A percentile compares a stretch with the other conserved stretches of the same genome.
phyloP scores from a whole-genome alignment of 345 rosid genomes.

The Moricandia moricandioides region DNA sequence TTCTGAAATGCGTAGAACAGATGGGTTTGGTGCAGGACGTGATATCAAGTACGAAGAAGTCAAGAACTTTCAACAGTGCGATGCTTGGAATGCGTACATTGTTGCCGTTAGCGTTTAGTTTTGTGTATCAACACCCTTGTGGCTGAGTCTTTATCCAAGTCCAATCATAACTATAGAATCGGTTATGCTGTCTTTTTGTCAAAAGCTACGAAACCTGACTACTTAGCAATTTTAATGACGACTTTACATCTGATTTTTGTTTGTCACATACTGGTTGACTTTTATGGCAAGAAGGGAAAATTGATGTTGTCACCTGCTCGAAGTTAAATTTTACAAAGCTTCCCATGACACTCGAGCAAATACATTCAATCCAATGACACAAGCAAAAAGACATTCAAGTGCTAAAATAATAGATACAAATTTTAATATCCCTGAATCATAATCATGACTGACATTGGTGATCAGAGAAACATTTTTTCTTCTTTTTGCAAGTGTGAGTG shows the following conservation, averaged over 20 bases:
- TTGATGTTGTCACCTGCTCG: background rate
- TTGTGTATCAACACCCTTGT: background rate
- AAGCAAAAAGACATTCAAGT: background rate
- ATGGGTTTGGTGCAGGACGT: slow-evolving; percentile 68
- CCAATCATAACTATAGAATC: background rate
- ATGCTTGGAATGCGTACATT: slow-evolving; percentile 91
- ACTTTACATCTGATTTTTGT: background rate
- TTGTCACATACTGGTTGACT: background rate
- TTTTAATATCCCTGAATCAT: background rate
- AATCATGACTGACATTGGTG: background rate
- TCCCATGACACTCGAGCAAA: no score
- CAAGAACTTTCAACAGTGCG: slow-evolving; percentile 60
- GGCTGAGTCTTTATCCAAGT: background rate
- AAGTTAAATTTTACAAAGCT: background rate
- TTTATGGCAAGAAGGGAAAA: background rate
- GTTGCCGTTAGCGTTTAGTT: slow-evolving; percentile 51
- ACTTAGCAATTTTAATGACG: background rate
- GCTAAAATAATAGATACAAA: background rate
- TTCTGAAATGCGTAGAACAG: slow-evolving; percentile 49
- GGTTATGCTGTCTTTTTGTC: background rate
- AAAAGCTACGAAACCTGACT: background rate
- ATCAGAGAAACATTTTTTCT: background rate
- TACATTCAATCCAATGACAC: background rate
- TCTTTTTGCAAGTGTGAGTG: background rate
- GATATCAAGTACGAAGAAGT: slow-evolving; percentile 76